These are phyloP conservation scores for Chiua virens DNA, from an alignment of 768 basidiomycete genomes.

Conservation along the genomic window DNA sequence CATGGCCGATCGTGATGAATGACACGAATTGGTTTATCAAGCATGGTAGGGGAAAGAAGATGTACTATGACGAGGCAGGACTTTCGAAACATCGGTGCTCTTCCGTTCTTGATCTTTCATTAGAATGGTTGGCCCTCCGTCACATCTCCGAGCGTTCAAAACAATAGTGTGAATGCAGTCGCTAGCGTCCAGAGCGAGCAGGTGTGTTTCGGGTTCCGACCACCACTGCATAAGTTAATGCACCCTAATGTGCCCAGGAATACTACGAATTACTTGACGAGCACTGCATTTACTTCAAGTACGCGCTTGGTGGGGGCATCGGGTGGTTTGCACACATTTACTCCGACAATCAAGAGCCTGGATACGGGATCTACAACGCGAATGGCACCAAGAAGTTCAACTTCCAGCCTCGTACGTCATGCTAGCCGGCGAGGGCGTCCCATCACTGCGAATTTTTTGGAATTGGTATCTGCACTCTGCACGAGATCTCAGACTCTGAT, in stretches of 20 bases:
- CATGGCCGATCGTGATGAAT: slow-evolving; percentile 60
- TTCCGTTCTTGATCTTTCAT: neutral
- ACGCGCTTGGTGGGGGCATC: slow-evolving; percentile 56
- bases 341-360: slow-evolving; percentile 61
- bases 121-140: slow-evolving; percentile 80
- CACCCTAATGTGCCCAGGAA: slow-evolving; percentile 26
- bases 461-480: too few relatives aligned
- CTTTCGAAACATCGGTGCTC: neutral
- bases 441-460: neutral
- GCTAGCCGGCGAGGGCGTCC: slow-evolving; percentile 34
- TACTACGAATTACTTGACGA: slow-evolving; percentile 65
- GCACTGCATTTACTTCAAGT: slow-evolving; percentile 64
- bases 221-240: neutral
- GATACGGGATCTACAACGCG: slow-evolving; percentile 65
- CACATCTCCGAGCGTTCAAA: slow-evolving; percentile 58
- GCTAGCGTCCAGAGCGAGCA: slow-evolving; percentile 60
- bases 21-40: slow-evolving; percentile 69
- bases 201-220: slow-evolving; percentile 34
- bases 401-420: slow-evolving; percentile 62
- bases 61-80: slow-evolving; percentile 67
- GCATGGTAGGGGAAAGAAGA: slow-evolving; percentile 69
- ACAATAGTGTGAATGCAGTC: slow-evolving; percentile 62
- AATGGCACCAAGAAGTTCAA: slow-evolving; percentile 56
- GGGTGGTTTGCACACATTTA: slow-evolving; percentile 87
- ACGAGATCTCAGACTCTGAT: too few relatives aligned